phyloP scores from a whole-genome alignment of 768 basidiomycete species.

The Russula vinacea region DNA sequence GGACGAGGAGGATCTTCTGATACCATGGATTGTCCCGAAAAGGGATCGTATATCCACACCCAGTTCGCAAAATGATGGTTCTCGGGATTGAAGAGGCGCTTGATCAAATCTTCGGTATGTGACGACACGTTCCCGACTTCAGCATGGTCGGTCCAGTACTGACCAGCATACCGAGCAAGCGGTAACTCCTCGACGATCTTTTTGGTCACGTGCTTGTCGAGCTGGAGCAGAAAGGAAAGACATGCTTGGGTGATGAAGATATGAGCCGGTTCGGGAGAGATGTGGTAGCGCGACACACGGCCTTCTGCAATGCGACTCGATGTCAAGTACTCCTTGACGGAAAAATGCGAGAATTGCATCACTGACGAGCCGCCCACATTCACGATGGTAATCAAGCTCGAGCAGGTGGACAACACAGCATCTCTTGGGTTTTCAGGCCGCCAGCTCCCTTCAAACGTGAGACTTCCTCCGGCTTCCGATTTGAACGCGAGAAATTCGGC shows the following conservation, averaged over 20 bases:
- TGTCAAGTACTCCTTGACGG: constrained; percentile 2
- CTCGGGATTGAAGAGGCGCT: not conserved
- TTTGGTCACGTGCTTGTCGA: not conserved
- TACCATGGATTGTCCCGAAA: not conserved
- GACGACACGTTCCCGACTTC: not conserved
- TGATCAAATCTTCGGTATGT: not conserved
- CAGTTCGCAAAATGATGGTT: not conserved
- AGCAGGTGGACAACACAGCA: constrained; percentile 1
- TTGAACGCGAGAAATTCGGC: constrained; percentile 4
- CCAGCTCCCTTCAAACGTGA: not conserved
- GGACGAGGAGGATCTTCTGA: no score
- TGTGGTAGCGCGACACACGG: not conserved
- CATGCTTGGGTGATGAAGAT: not conserved
- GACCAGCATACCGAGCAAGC: constrained; percentile 8
- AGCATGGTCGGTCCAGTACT: not conserved
- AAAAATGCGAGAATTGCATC: constrained; percentile 10
- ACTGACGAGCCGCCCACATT: not conserved
- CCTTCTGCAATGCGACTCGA: not conserved
- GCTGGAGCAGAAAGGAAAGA: not conserved
- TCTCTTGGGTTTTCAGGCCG: not conserved
- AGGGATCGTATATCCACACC: not conserved
- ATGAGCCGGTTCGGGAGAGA: constrained; percentile 2
- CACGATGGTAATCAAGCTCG: not conserved
- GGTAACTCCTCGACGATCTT: not conserved
- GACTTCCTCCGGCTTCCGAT: not conserved